These are phyloP conservation scores for Mycena amicta DNA, from an alignment of 768 basidiomycete genomes.

Conservation along the genomic window DNA sequence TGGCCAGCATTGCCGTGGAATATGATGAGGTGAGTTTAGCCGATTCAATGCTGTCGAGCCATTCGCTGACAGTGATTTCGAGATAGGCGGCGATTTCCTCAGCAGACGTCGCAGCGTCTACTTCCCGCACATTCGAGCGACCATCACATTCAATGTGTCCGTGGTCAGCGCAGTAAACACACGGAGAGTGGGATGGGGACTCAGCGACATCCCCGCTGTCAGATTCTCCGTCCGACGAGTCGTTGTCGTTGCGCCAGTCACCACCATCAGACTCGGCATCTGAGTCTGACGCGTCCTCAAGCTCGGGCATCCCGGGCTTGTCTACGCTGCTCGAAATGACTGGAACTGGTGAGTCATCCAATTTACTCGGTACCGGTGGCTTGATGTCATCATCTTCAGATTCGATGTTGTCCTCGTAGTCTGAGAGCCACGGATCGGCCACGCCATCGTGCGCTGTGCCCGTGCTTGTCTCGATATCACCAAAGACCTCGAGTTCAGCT, in stretches of 20 bases:
- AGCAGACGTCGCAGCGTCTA: neutral
- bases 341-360: neutral
- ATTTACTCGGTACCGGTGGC: neutral
- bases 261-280: neutral
- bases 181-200: neutral
- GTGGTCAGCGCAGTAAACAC: conserved; percentile 1
- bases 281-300: neutral
- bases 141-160: neutral
- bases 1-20: neutral
- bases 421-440: too few species aligned
- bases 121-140: too few species aligned
- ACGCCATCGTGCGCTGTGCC: too few species aligned
- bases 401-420: conserved; percentile 10
- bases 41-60: conserved; percentile 16
- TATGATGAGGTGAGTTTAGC: conserved; percentile 4
- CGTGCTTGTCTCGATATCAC: too few species aligned
- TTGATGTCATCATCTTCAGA: conserved; percentile 7
- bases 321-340: neutral
- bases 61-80: neutral
- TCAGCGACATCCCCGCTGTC: conserved; percentile 9
- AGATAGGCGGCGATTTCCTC: neutral
- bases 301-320: neutral
- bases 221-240: neutral
- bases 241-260: neutral
- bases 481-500: too few species aligned